A percentile compares a stretch with the other conserved stretches of the same genome.
Conservation (phyloP, 345 rosid genomes). For the Crucihimalaya himalaica region DNA sequence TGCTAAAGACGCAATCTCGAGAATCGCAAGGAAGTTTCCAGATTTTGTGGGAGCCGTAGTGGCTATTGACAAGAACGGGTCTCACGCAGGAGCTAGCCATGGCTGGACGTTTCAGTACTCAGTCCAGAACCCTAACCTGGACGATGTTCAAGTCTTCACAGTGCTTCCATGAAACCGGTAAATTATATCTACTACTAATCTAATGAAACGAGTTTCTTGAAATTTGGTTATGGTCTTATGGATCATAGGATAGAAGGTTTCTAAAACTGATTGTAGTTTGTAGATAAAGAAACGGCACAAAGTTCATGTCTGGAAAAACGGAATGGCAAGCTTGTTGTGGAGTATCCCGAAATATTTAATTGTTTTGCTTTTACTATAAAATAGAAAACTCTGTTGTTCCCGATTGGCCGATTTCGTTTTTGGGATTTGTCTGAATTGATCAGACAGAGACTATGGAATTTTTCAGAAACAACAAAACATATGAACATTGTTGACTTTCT, state of each 20-base stretch:
- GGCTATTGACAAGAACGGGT: constrained; percentile 71
- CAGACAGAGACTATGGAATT: constrained; percentile 6
- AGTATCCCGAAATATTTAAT: background rate
- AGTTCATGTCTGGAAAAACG: constrained; percentile 24
- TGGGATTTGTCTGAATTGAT: constrained; percentile 35
- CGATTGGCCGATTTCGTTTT: constrained; percentile 21
- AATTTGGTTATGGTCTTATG: background rate
- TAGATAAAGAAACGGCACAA: constrained; percentile 20
- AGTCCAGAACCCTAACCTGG: constrained; percentile 55
- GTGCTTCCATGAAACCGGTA: constrained; percentile 44
- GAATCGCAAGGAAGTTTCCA: constrained; percentile 74
- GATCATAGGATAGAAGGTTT: background rate
- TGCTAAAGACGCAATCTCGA: constrained; percentile 74
- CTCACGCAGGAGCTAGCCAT: constrained; percentile 83
- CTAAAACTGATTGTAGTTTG: constrained; percentile 11
- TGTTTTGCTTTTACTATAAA: constrained; percentile 26
- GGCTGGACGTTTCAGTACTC: constrained; percentile 98
- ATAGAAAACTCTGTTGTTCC: constrained; percentile 27
- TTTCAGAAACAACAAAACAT: constrained; percentile 18
- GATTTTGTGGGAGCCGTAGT: constrained; percentile 87
- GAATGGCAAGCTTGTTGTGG: constrained; percentile 21
- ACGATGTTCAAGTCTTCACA: constrained; percentile 74
- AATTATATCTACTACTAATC: background rate
- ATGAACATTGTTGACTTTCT: constrained; percentile 36
- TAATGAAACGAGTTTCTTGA: background rate